Evolutionary conservation across 1,139 yeast genomes (phyloP), one percentile per base, ranked within the genome.

Genomic region (Ogataea hybrid): DNA sequence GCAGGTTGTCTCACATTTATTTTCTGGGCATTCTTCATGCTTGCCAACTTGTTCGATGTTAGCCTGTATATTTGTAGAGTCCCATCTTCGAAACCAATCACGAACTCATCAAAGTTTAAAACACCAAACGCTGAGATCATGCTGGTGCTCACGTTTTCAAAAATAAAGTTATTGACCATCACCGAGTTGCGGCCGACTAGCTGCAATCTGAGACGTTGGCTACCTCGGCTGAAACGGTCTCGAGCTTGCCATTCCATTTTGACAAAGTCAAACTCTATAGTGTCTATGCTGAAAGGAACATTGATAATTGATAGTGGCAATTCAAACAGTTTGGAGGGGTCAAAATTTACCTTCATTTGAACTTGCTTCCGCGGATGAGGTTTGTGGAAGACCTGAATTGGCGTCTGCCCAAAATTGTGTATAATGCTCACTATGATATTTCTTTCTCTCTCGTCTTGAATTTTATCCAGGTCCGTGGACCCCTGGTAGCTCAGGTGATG

Each of bases 401-500:
- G 96, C 0, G 95, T 87, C 59, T 87, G 96, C 0, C 96, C 96
- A 68, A 87, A 87, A 60, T 87, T 87, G 57, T 87, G 90, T 35
- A 87, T 87, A 57, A 84, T 84, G 1, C 95, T 90, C 23, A 87
- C 83, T 2, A 82, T 73, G 0, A 95, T 92, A 28, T 80, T 70
- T 49, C 82, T 73, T 58, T 87, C 95, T 47, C 75, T 69, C 28
- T 81, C 87, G 58, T 87, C 90, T 45, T 75, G 71, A 34, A 87
- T 81, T 27, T 70, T 71, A 51, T 85, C 95, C 41, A 87, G 65
- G 57, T 87, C 79, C 18, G 86, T 81, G 0, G 90, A 87, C 1
- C 96, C 96, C 42, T 81, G 81, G 57, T 87, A 87, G 37, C 95
- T 85, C 47, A 84, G 68, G 57, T 81, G 85, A 61, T 86, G 92